These are phyloP conservation scores for Perilla frutescens DNA, from an alignment of 257 asterid species.

Conservation along the genomic window DNA sequence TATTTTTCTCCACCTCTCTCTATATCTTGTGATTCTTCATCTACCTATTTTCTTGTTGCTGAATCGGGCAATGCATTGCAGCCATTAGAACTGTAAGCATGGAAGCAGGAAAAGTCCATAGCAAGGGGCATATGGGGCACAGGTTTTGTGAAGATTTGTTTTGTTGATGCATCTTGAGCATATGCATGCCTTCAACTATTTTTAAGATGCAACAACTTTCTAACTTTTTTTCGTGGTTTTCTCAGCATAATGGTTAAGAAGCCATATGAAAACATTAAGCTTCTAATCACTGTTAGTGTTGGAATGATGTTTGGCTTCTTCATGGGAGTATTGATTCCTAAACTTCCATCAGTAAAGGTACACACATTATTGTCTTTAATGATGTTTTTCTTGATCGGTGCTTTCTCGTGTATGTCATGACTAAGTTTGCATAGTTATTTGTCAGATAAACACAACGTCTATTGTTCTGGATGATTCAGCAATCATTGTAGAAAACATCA, in stretches of 20 bases:
- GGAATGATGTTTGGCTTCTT: constrained; percentile 77
- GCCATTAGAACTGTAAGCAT: constrained; percentile 31
- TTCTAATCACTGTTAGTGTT: constrained; percentile 46
- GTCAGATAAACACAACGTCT: constrained; percentile 62
- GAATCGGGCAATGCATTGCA: constrained; percentile 22
- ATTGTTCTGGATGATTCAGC: constrained; percentile 44
- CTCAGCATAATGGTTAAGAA: constrained; percentile 50
- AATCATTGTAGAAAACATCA: constrained; percentile 30
- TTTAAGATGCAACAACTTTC: neutral
- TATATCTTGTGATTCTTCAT: neutral
- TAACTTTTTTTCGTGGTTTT: constrained; percentile 25
- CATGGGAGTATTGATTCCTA: constrained; percentile 66
- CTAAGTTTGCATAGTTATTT: constrained; percentile 27
- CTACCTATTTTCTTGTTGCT: constrained; percentile 14
- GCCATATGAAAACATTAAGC: constrained; percentile 55
- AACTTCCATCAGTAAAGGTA: constrained; percentile 64
- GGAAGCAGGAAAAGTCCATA: constrained; percentile 45
- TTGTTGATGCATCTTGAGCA: constrained; percentile 1
- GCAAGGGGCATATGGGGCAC: constrained; percentile 48
- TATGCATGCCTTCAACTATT: neutral
- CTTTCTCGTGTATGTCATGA: neutral
- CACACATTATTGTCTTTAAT: neutral
- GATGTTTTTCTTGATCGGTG: constrained; percentile 10
- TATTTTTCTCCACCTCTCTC: neutral
- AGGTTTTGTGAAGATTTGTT: constrained; percentile 43